phyloP scores from a whole-genome alignment of 106 monocot genomes.

The Dactylorhiza incarnata region DNA sequence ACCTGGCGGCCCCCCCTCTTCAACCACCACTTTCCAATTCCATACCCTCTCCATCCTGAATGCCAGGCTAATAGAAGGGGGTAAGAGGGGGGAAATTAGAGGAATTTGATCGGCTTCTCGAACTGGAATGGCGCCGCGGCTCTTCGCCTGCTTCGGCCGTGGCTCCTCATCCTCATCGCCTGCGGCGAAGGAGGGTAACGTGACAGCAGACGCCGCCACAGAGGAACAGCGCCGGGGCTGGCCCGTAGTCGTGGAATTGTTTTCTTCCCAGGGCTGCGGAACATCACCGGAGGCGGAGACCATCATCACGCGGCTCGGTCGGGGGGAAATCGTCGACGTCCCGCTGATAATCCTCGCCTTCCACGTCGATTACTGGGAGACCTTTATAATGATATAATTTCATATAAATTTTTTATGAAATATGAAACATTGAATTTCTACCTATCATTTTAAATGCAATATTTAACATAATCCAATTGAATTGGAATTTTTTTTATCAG shows the following conservation, averaged over 20 bases:
- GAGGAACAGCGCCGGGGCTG: slow-evolving; percentile 39
- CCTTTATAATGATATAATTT: no score
- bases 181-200: slow-evolving; percentile 8
- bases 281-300: slow-evolving; percentile 77
- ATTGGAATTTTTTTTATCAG: no score
- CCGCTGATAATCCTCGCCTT: slow-evolving; percentile 53
- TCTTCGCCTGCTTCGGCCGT: slow-evolving; percentile 53
- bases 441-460: no score
- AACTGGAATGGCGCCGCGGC: slow-evolving; percentile 43
- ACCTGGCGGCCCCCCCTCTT: no score
- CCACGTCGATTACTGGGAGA: slow-evolving; percentile 98
- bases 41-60: no score
- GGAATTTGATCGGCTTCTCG: no score
- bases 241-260: slow-evolving; percentile 76
- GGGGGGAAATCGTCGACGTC: slow-evolving; percentile 18
- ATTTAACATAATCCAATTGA: no score
- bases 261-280: slow-evolving; percentile 90
- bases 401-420: no score
- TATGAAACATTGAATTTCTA: no score
- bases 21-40: no score
- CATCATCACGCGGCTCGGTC: slow-evolving; percentile 41
- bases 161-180: neutral
- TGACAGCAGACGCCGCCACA: slow-evolving; percentile 30
- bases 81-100: no score
- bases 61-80: no score